Base-by-base conservation (phyloP, 192 early-diverging fungal species). In the Podila epigama region DNA sequence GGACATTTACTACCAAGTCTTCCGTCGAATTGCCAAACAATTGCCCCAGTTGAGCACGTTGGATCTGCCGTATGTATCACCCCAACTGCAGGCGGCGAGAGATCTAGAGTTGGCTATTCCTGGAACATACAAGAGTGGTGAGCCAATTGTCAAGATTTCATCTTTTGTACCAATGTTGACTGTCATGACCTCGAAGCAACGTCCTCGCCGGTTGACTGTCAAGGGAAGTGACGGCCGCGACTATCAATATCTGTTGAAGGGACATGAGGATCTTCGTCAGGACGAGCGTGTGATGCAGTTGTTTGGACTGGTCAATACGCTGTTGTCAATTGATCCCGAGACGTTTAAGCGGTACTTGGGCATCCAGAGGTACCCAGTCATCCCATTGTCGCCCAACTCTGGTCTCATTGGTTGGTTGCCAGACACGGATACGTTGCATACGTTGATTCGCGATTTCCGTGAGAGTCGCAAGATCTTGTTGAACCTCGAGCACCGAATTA, bases 251-350 rank as follows among this genome's bases (percentile, higher is more conserved):
- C 72, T 98, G 53, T 85, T 98, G 51, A 99, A 99, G 84, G 98
- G 95, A 41, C 96, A 96, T 67, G 97, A 99, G 81, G 97, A 99
- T 86, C 77, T 99, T 44, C 92, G 97, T 50, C 96, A 98, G 79
- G 98, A 99, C 70, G 98, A 99, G 84, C 91, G 98, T 51, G 96
- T 95, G 13, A 99, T 99, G 96, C 97, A 99, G 80, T 70, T 98
- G 35, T 99, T 99, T 86, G 96, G 94, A 16, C 88, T 99, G 28
- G 93, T 99, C 40, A 99, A 98, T 79, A 96, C 95, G 5, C 70
- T 98, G 27, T 85, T 99, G 0, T 82, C 81, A 6, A 82, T 82
- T 6, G 94, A 98, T 70, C 69, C 92, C 0, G 94, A 97, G 60
- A 97, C 96, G 1, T 92, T 96, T 72, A 93, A 93, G 61, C 83